phyloP scores from a whole-genome alignment of 1,139 yeast genomes.

The Candida labiduridarum region DNA sequence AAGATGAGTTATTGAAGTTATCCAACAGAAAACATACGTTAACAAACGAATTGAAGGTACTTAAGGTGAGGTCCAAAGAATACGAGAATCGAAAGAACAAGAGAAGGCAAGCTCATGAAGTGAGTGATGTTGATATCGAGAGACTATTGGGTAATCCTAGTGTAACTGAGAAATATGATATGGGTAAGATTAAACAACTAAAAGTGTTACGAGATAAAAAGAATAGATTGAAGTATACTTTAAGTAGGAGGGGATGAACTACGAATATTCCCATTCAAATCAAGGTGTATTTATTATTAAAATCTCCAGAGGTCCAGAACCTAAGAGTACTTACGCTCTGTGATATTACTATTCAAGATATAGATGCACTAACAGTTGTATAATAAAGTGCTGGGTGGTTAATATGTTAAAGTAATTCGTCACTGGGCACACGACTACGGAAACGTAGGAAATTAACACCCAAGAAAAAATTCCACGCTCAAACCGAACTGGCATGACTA shows the following conservation, averaged over 20 bases:
- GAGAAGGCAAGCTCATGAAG: slow-evolving; percentile 6
- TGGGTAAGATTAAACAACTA: slow-evolving; percentile 31
- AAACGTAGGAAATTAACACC: neutral
- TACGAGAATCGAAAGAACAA: slow-evolving; percentile 20
- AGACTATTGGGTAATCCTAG: slow-evolving; percentile 3
- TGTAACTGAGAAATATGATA: slow-evolving; percentile 15
- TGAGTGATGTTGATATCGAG: slow-evolving; percentile 9
- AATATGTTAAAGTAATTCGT: neutral
- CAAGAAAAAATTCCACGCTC: neutral
- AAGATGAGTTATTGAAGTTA: slow-evolving; percentile 33
- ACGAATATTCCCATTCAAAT: too few relatives aligned
- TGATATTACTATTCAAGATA: neutral
- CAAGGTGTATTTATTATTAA: too few relatives aligned
- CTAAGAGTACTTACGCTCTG: neutral
- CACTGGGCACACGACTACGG: neutral
- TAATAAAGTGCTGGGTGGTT: too few relatives aligned
- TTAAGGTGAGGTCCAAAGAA: slow-evolving; percentile 31
- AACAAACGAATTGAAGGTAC: slow-evolving; percentile 32
- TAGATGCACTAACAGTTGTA: neutral
- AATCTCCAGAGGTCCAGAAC: neutral
- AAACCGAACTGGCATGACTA: neutral
- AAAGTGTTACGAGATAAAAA: slow-evolving; percentile 39
- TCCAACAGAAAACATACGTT: slow-evolving; percentile 28
- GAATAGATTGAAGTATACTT: slow-evolving; percentile 39
- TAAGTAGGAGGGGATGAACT: slow-evolving; percentile 17